Conservation (phyloP, 2,329 filamentous ascomycete genomes). For the Paecilomyces dactylethromorphus region DNA sequence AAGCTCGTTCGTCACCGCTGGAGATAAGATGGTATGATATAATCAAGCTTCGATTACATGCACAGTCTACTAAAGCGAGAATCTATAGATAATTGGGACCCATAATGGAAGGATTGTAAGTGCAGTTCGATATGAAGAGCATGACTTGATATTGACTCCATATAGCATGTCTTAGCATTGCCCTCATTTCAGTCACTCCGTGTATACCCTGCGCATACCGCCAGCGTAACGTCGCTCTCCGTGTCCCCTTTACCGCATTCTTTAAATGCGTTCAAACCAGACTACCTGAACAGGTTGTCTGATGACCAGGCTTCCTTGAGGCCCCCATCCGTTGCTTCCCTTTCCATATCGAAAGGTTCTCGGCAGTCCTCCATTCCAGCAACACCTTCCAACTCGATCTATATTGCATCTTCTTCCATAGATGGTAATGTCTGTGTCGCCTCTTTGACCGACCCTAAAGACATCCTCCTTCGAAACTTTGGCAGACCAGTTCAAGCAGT, state of each 20-base stretch:
- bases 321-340: constrained; percentile 22
- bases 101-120: constrained; percentile 94
- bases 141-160: constrained; percentile 9
- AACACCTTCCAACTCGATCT: constrained; percentile 81
- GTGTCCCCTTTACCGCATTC: constrained; percentile 78
- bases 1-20: constrained; percentile 80
- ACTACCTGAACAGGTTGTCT: constrained; percentile 26
- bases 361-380: constrained; percentile 49
- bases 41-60: constrained; percentile 2
- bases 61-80: constrained; percentile 23
- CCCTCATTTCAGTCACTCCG: constrained; percentile 75
- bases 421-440: constrained; percentile 94
- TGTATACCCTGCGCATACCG: constrained; percentile 86
- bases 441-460: constrained; percentile 77
- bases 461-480: constrained; percentile 89
- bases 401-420: constrained; percentile 87
- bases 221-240: constrained; percentile 82
- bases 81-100: constrained; percentile 72
- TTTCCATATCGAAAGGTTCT: constrained; percentile 18
- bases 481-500: constrained; percentile 87
- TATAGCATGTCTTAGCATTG: constrained; percentile 75
- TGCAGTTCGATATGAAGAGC: constrained; percentile 8
- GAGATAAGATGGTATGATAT: constrained; percentile 83
- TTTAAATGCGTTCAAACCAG: constrained; percentile 35
- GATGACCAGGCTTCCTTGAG: constrained; percentile 20